Percentiles rank a stretch among this genome's conserved stretches.
These are phyloP conservation scores for Aquanectria penicillioides DNA, from an alignment of 2,329 filamentous ascomycete genomes.

Conservation along the genomic window DNA sequence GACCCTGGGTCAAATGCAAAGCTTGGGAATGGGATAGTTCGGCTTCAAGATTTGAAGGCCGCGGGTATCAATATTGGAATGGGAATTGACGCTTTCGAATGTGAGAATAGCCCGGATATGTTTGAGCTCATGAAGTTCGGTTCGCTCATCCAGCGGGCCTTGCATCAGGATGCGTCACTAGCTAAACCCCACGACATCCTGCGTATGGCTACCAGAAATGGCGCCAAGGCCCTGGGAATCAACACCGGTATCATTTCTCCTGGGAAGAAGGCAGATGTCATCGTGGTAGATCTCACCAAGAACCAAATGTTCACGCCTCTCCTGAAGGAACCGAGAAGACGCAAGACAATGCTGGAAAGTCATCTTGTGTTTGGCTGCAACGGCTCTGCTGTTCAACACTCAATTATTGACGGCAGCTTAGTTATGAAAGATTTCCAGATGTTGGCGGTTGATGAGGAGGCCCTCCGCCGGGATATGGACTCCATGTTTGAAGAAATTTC, in stretches of 20 bases:
- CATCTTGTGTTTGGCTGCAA: constrained; percentile 22
- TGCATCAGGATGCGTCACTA: constrained; percentile 19
- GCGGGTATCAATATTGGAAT: constrained; percentile 19
- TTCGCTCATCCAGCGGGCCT: constrained; percentile 21
- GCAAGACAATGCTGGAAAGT: constrained; percentile 19
- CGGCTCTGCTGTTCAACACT: constrained; percentile 16
- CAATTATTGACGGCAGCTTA: constrained; percentile 8
- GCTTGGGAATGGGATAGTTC: constrained; percentile 22
- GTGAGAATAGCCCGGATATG: constrained; percentile 26
- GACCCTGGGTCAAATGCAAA: constrained; percentile 25
- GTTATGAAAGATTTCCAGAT: constrained; percentile 11
- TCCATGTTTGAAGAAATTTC: constrained; percentile 15
- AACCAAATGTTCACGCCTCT: constrained; percentile 26
- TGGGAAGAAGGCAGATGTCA: constrained; percentile 21
- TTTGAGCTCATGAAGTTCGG: constrained; percentile 26
- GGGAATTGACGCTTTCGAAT: constrained; percentile 24
- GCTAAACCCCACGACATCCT: constrained; percentile 19
- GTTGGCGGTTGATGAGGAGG: constrained; percentile 8
- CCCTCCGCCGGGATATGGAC: constrained; percentile 11
- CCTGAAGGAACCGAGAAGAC: constrained; percentile 10
- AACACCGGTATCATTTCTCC: constrained; percentile 8
- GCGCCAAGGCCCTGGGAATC: constrained; percentile 19
- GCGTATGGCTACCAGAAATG: constrained; percentile 20
- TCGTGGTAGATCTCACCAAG: constrained; percentile 22
- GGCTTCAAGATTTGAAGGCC: constrained; percentile 14